Evolutionary conservation across 75 land plant genomes (phyloP), one percentile per base, ranked within the genome.

Genomic region (Cunninghamia lanceolata): DNA sequence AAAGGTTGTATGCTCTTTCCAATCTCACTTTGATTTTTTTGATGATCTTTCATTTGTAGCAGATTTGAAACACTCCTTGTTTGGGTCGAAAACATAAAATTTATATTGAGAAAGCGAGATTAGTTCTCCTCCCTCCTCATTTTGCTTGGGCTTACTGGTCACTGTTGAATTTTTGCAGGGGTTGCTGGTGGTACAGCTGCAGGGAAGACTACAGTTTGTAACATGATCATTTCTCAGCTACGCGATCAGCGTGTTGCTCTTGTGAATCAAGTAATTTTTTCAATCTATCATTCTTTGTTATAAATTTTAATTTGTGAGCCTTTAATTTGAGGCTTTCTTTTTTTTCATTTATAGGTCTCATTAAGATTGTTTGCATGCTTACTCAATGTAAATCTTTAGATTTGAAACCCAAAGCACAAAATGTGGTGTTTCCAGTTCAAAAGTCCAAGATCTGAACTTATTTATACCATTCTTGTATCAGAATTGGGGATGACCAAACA

Each of bases 171-270:
- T 73, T 73, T 87, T 50, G 52, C 90, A 95, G 96, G 96, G 52
- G 95, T 95, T 84, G 91, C 96, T 78, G 95, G 96, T 32, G 96
- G 96, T 59, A 94, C 95, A 7, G 94, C 95, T 38, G 92, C 96
- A 63, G 96, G 96, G 66, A 95, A 95, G 88, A 94, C 95, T 53
- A 94, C 96, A 39, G 94, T 95, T 47, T 95, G 96, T 85, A 92
- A 95, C 82, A 88, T 93, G 95, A 95, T 95, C 36, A 93, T 95
- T 82, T 91, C 94, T 81, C 96, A 95, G 82, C 93, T 95, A 46
- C 95, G 89, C 89, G 96, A 95, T 85, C 96, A 94, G 59, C 94
- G 96, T 54, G 95, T 95, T 52, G 94, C 93, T 36, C 91, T 95
- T 75, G 95, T 95, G 50, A 95, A 94, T 79, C 97, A 95, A 88